Base-by-base conservation (phyloP, 495 filamentous ascomycete genomes). In the Poronia punctata region DNA sequence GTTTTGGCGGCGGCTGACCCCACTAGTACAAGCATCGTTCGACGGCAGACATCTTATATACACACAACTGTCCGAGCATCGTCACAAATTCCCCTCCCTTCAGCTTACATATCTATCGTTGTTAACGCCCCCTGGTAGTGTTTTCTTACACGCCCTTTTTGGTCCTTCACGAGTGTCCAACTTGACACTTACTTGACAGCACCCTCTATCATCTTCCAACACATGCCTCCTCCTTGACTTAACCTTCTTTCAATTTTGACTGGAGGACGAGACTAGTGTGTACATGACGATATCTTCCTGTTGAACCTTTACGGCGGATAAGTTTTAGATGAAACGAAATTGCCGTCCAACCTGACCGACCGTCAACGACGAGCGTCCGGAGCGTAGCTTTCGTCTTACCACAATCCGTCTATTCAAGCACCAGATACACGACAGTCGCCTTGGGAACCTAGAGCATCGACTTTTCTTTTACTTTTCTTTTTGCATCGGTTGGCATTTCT, bases 1-100 rank as follows among this genome's bases (percentile, higher is more conserved):
- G 43, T 46, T 46, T 58, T 56, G 55, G 56, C n/a, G 55, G 52
- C 56, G 54, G 59, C 49, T 55, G 52, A 56, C 54, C 61, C 62
- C 63, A 61, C 64, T 54, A 53, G 53, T 36, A 33, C 42, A 45
- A 45, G 36, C 46, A 58, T 55, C 49, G 49, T 51, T 50, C 49
- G 52, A 56, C 52, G 46, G 48, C 35, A 30, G 50, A 39, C 48
- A 50, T 51, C 49, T 56, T 48, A 48, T 56, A 53, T n/a, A n/a
- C 38, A 49, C 47, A 41, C 40, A 46, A 45, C 32, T 27, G 45
- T 45, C 51, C 40, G 51, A 43, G 46, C 35, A 31, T 34, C 49
- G 43, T 35, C 24, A 53, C 35, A 35, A 28, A 23, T 37, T 47
- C 42, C 19, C 35, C 51, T 50, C 41, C 33, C 37, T 18, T 49